Base-by-base conservation (phyloP, 192 early-diverging fungal genomes). In the Umbelopsis sp. region DNA sequence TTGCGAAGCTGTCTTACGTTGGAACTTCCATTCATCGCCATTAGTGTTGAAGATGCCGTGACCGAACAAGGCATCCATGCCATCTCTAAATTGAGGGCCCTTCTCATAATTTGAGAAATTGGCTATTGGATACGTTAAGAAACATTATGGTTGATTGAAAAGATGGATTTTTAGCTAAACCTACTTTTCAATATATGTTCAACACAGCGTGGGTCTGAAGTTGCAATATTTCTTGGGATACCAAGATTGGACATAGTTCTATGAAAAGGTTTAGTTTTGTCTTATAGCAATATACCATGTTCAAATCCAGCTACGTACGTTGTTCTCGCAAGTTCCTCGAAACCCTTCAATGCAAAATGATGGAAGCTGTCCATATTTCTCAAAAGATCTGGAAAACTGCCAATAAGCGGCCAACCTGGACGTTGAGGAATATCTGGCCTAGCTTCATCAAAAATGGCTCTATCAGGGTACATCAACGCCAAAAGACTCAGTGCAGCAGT, bases 1-100 rank as follows among this genome's bases (percentile, higher is more conserved):
- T 2, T 52, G 47, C 12, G 64, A 55, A 0, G 75, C 75, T 10
- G 79, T 72, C 71, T 92, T 90, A 35, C 90, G 76, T 45, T 90
- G 88, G 35, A 69, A 72, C 52, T 77, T 77, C 75, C 75, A 77
- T 64, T 50, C 41, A 33, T 78, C 75, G 23, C 91, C 91, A 73
- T 92, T 88, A 2, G 84, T 71, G 76, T 86, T 90, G 67, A 92
- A 92, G 74, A 92, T 92, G 8, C 91, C 91, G 52, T 85, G 79
- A 3, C 91, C 91, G 5, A 92, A 74, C 44, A 91, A 69, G 20
- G 84, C 82, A n/a, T 79, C 70, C 20, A 80, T 78, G 46, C 75
- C 74, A 21, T 50, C 75, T 21, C 78, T 76, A 11, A 86, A 78
- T 30, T 55, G 53, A 12, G 81, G 77, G 9, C 85, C 82, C 13